Evolutionary conservation across 805 yeast species (phyloP), one percentile per base, ranked within the genome.

Genomic region (Yarrowia sp.): DNA sequence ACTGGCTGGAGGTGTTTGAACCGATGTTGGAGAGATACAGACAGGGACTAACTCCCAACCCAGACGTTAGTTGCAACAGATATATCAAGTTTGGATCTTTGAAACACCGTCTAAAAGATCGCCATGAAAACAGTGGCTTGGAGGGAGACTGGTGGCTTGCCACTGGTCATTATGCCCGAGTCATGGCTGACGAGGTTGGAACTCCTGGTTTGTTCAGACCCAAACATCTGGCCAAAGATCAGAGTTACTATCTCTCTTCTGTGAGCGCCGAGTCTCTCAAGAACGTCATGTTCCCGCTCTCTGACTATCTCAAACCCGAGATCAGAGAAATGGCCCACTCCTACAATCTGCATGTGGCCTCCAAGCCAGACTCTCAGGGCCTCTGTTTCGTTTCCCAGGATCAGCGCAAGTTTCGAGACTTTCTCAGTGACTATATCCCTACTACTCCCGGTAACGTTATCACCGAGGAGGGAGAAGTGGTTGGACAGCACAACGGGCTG

Each of bases 341-440:
- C 1, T 72, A 79, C 36, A 73, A 78, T 0, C 76, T 90, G 16
- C 82, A 84, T 0, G 85, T 88, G 0, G 91, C 92, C 0, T 72
- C 77, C n/a, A 92, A 92, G 70, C 95, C 91, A 0, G 99, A 95
- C 72, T 92, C 98, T 1, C 96, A 90, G 72, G 99, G 99, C 0
- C 80, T 95, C 10, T 95, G 99, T 73, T 95, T 95, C 79, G 97
- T 95, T 9, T 82, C 84, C 40, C 88, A 83, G 66, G 81, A 84
- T 10, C 87, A 84, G 68, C 71, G 76, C 19, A 83, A 84, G 64
- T 91, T 92, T 73, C 79, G 85, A 22, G 82, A 84, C 63, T 95
- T 95, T 70, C 76, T 93, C 30, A 79, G 81, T 66, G 93, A 92
- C 68, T 95, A 88, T 71, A 79, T 93, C 3, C 82, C 80, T 12